phyloP scores from a whole-genome alignment of 2,329 filamentous ascomycete genomes.

The Verticillium tricorpus region DNA sequence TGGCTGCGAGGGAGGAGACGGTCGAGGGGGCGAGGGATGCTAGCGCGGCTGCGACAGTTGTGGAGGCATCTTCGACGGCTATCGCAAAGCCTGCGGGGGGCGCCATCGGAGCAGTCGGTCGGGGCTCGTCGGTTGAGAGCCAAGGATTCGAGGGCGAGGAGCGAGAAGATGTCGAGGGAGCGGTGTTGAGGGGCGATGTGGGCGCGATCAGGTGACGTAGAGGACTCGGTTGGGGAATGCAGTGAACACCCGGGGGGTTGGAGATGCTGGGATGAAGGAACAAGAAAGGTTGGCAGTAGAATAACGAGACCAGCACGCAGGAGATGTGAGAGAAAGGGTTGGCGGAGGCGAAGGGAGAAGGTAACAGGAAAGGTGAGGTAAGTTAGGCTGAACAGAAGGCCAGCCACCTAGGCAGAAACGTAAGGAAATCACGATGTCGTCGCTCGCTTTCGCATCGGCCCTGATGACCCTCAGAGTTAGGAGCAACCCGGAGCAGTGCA shows the following conservation, averaged over 20 bases:
- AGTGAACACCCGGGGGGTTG: neutral
- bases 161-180: constrained; percentile 1
- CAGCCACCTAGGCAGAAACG: neutral
- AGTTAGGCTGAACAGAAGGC: neutral
- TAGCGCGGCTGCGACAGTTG: constrained; percentile 7
- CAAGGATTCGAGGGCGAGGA: neutral
- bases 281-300: neutral
- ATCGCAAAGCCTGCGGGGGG: constrained; percentile 1
- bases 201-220: neutral
- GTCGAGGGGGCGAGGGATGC: constrained; percentile 3
- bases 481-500: neutral
- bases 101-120: neutral
- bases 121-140: neutral
- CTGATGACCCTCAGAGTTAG: neutral
- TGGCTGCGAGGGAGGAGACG: constrained; percentile 15
- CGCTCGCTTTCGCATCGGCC: neutral
- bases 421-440: neutral
- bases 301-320: constrained; percentile 5
- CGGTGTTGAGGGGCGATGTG: neutral
- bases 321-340: constrained; percentile 1
- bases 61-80: constrained; percentile 2
- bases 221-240: neutral
- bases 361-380: neutral
- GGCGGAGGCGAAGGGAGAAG: neutral
- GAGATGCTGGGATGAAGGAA: neutral